Base-by-base conservation (phyloP, 139 green algal species). In the Yamagishiella unicocca region DNA sequence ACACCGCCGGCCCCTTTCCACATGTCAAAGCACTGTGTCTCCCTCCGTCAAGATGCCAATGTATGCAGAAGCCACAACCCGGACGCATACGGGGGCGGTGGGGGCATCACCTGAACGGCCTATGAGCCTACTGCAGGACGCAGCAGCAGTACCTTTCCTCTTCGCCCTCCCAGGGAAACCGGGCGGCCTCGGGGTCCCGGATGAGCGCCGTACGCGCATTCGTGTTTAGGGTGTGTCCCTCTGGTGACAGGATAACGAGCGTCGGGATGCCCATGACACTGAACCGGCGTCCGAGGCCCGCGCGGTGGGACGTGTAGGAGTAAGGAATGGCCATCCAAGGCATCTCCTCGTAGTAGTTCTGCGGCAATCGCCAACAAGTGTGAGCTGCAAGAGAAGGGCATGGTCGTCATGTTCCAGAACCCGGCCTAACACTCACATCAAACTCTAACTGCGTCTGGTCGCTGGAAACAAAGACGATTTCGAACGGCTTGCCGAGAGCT, bases 391-490 rank as follows among this genome's bases (percentile, higher is more conserved):
- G n/a, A n/a, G n/a, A 38, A 50, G 10, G 50, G n/a, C 27, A 35
- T 9, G 3, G 40, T 55, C 24, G 37, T 37, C 37, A 8, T 53
- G 40, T 53, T 29, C 6, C 35, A 55, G 70, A 29, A 77, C 50
- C 50, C 50, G 40, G 40, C 25, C 64, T 22, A 24, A 22, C 25
- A 54, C 88, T 67, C 50, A 92, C 91, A 4, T 93, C 82, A 67
- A 93, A 95, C 38, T 93, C 79, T 9, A 46, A 19, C 43, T 83
- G 50, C 33, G 43, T 81, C 22, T 66, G 87, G 76, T 95, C 92
- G 40, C 77, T 86, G 19, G 87, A 92, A 0, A 95, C 89, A 62
- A 93, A 95, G 3, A 95, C 78, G 1, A 95, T 66, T 72, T 93
- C 87, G 43, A 92, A 90, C 1, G 86, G 70, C 55, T 89, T 89